Percentiles rank a stretch among this genome's conserved stretches.
Conservation (phyloP, 164 flowering plant genomes). For the Echeveria elegans region DNA sequence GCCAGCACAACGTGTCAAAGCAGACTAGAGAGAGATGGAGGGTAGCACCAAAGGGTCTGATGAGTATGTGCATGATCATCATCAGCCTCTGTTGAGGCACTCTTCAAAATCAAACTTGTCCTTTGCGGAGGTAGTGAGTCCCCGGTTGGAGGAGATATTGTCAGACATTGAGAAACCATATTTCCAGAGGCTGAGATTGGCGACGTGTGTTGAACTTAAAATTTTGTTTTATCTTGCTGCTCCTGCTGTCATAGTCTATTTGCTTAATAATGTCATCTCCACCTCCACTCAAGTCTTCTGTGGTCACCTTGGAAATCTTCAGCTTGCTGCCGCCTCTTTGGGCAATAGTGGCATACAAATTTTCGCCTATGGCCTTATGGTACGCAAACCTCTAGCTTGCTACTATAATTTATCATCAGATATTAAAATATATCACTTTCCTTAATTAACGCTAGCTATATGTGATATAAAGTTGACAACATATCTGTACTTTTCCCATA, state of each 20-base stretch:
- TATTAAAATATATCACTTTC: too few species aligned
- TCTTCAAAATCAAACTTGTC: background rate
- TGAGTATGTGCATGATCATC: background rate
- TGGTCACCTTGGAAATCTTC: slow-evolving; percentile 18
- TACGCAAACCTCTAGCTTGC: background rate
- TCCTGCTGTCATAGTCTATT: slow-evolving; percentile 22
- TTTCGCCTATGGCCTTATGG: slow-evolving; percentile 20
- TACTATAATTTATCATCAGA: too few species aligned
- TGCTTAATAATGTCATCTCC: slow-evolving; percentile 22
- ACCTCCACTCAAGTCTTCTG: slow-evolving; percentile 19
- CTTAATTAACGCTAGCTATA: too few species aligned
- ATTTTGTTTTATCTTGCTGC: slow-evolving; percentile 19
- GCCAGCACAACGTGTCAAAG: too few species aligned
- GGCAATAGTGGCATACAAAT: slow-evolving; percentile 20
- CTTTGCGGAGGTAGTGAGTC: background rate
- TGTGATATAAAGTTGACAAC: too few species aligned
- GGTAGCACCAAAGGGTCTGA: background rate
- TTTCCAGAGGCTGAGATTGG: slow-evolving; percentile 10
- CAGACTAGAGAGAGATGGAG: background rate
- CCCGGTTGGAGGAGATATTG: slow-evolving; percentile 11
- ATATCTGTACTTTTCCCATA: too few species aligned
- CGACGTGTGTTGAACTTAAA: slow-evolving; percentile 11
- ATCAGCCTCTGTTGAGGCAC: background rate
- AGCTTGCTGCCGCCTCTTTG: slow-evolving; percentile 22
- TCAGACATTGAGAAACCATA: slow-evolving; percentile 2